A percentile compares a stretch with the other conserved stretches of the same genome.
Evolutionary conservation across 768 basidiomycete species (phyloP).

Genomic region (Phaeotremella skinneri): DNA sequence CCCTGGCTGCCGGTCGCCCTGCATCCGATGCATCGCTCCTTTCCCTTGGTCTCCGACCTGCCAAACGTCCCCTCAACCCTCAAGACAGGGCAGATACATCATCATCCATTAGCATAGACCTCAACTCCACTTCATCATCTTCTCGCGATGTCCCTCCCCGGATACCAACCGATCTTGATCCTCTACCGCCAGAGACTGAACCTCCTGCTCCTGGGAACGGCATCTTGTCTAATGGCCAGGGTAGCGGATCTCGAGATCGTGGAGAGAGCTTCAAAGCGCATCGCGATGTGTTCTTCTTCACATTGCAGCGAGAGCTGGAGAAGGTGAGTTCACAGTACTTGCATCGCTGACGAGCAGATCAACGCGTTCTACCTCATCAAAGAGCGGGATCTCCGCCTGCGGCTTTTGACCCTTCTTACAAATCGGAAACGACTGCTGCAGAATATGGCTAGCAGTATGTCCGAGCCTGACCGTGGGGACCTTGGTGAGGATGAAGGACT

Average conservation of each 20-base stretch:
- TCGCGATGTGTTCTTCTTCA: conserved; percentile 98
- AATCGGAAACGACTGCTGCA: conserved; percentile 73
- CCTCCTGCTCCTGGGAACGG: conserved; percentile 34
- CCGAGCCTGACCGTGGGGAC: conserved; percentile 3
- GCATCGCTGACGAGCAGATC: conserved; percentile 61
- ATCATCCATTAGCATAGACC: not conserved
- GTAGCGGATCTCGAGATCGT: conserved; percentile 57
- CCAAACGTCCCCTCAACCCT: conserved; percentile 55
- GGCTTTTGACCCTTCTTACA: conserved; percentile 87
- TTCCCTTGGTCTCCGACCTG: conserved; percentile 74
- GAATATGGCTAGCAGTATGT: conserved; percentile 47
- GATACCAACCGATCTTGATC: conserved; percentile 35
- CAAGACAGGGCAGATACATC: conserved; percentile 23
- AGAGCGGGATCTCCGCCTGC: conserved; percentile 86
- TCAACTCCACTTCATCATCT: not conserved
- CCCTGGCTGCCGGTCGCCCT: conserved; percentile 81
- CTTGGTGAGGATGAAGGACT: conserved; percentile 12
- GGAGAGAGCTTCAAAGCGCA: conserved; percentile 88
- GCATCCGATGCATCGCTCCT: conserved; percentile 85
- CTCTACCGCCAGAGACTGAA: conserved; percentile 44
- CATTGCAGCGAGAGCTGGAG: conserved; percentile 92
- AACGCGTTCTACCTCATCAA: conserved; percentile 97
- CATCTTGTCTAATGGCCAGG: not conserved
- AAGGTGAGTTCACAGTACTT: conserved; percentile 61
- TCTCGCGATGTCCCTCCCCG: not conserved